Percentiles rank a stretch among this genome's conserved stretches.
Evolutionary conservation across 306 rosid species (phyloP).

Genomic region (Pterocarpus santalinus): DNA sequence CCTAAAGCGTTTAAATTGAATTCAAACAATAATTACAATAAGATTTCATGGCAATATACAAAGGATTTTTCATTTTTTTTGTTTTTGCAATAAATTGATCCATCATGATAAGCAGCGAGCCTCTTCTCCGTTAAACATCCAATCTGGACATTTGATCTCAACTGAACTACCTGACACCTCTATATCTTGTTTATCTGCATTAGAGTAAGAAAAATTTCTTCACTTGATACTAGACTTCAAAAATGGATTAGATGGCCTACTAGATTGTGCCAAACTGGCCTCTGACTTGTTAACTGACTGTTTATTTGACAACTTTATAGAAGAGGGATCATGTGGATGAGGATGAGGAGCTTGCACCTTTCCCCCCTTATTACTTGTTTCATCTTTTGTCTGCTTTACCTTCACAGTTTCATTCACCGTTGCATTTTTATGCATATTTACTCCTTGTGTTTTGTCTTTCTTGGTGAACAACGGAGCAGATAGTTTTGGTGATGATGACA

Average conservation of each 20-base stretch:
- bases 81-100: conserved; percentile 17
- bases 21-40: conserved; percentile 36
- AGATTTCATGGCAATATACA: conserved; percentile 34
- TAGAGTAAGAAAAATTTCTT: conserved; percentile 30
- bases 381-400: conserved; percentile 45
- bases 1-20: neutral
- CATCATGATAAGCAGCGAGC: conserved; percentile 15
- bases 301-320: conserved; percentile 52
- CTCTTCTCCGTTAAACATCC: neutral
- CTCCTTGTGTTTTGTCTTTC: conserved; percentile 69
- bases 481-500: conserved; percentile 58
- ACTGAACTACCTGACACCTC: conserved; percentile 6
- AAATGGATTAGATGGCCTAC: conserved; percentile 82
- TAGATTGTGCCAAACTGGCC: conserved; percentile 55
- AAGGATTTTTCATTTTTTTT: conserved; percentile 8
- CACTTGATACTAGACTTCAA: conserved; percentile 78
- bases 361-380: conserved; percentile 45
- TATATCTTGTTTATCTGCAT: neutral
- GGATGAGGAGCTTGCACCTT: conserved; percentile 51
- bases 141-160: neutral
- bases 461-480: conserved; percentile 67
- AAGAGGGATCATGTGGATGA: conserved; percentile 46
- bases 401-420: conserved; percentile 47
- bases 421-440: conserved; percentile 35
- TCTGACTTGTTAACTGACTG: conserved; percentile 55